Percentiles rank a stretch among this genome's conserved stretches.
These are phyloP conservation scores for Verticillium nubilum DNA, from an alignment of 2,329 filamentous ascomycete species.

Conservation along the genomic window DNA sequence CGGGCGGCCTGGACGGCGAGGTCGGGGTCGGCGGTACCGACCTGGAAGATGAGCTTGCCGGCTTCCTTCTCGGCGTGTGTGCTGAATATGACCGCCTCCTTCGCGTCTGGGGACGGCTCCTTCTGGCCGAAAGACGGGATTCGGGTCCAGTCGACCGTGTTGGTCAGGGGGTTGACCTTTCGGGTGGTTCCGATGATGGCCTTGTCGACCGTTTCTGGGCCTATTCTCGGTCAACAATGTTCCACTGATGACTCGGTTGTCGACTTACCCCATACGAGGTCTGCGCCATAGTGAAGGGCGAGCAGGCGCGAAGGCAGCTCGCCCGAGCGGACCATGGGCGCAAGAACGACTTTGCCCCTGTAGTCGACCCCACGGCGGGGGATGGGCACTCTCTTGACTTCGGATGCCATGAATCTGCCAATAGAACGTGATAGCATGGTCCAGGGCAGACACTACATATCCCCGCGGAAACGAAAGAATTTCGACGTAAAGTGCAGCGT, in stretches of 20 bases:
- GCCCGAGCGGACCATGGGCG: slow-evolving; percentile 97
- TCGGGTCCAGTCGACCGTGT: slow-evolving; percentile 81
- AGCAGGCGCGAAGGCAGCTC: slow-evolving; percentile 86
- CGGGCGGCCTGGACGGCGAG: slow-evolving; percentile 79
- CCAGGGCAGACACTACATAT: slow-evolving; percentile 4
- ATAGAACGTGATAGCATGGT: slow-evolving; percentile 28
- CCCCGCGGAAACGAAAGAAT: neutral
- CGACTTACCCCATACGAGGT: slow-evolving; percentile 83
- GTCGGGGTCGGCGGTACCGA: slow-evolving; percentile 80
- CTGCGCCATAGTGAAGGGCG: slow-evolving; percentile 89
- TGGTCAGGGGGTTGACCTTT: slow-evolving; percentile 67
- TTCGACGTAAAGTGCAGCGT: neutral
- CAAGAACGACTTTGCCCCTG: slow-evolving; percentile 86
- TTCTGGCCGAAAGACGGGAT: slow-evolving; percentile 64
- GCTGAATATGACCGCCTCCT: slow-evolving; percentile 73
- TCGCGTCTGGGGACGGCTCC: slow-evolving; percentile 45
- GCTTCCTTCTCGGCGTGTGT: slow-evolving; percentile 74
- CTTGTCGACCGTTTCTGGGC: slow-evolving; percentile 90
- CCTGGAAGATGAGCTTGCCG: slow-evolving; percentile 77
- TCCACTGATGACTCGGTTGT: neutral
- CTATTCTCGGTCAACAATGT: slow-evolving; percentile 30
- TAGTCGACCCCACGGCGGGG: slow-evolving; percentile 89
- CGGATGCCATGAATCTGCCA: slow-evolving; percentile 52
- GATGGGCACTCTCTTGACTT: slow-evolving; percentile 69
- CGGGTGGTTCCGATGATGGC: slow-evolving; percentile 84